Evolutionary conservation across 192 early-diverging fungal species (phyloP), one percentile per base, ranked within the genome.

Genomic region (Coemansia sp.): DNA sequence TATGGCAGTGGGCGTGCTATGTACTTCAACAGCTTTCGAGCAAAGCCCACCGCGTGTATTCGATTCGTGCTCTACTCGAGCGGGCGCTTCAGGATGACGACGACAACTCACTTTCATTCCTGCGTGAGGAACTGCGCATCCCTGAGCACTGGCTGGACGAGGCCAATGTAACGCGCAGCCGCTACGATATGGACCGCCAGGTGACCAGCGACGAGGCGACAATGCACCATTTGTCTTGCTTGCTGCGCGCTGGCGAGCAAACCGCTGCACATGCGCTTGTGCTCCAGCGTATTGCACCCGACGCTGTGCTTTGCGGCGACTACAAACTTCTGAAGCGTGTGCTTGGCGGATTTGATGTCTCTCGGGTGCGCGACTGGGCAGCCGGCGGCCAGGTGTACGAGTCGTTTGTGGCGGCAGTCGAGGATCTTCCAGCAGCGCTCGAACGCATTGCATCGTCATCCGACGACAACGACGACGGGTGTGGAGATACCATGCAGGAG

Each of bases 1-100:
- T 92, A 25, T 95, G 91, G 90, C 72, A 92, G 38, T 95, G 93
- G 94, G 87, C 92, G 3, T 73, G 89, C 40, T 96, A 86, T 83
- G 89, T 93, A 23, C 77, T 85, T 5, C 66, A 92, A 55, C 91
- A 90, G 63, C 66, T 96, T 55, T 76, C 83, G 9, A 70, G 79
- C 34, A 49, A 61, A 0, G 15, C 41, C 3, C 74, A 76, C n/a
- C 76, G 85, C 7, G 83, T 81, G 22, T 40, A 65, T 13, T 71
- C 84, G 0, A 83, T 92, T 29, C 81, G 78, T 5, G 55, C 69
- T 1, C 38, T 75, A 23, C 32, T 77, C 4, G 67, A 75, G 43
- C 70, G 76, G 10, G 69, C 71, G 40, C 65, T 76, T 56, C 67
- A 38, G 8, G 59, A 23, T 34, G 46, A 59, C 11, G 52, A 42